Evolutionary conservation across 176 grass and related monocot genomes (phyloP).

Genomic region (Lolium perenne): DNA sequence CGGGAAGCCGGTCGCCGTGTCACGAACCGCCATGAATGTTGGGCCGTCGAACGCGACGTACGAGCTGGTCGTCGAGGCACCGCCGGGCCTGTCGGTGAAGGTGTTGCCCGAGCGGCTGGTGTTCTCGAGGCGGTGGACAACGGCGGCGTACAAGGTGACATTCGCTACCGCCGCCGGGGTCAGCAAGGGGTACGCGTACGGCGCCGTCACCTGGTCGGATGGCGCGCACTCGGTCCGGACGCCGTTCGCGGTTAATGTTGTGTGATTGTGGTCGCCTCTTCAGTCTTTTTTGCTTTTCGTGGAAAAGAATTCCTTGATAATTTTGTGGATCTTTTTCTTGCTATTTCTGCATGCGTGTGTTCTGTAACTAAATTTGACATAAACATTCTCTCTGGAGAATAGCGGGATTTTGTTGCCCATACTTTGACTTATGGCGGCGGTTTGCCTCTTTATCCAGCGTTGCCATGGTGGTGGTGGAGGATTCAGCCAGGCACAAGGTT

Average conservation of each 20-base stretch:
- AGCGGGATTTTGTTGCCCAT: no score
- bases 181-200: conserved; percentile 65
- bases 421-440: no score
- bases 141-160: conserved; percentile 74
- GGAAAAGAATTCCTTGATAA: no score
- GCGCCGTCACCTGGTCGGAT: conserved; percentile 83
- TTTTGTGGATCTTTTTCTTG: no score
- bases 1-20: conserved; percentile 49
- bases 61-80: conserved; percentile 51
- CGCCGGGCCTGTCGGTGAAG: conserved; percentile 53
- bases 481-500: no score
- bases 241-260: conserved; percentile 76
- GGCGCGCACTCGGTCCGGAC: conserved; percentile 81
- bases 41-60: conserved; percentile 81
- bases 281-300: background rate
- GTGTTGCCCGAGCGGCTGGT: conserved; percentile 70
- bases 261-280: conserved; percentile 41
- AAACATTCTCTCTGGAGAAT: no score
- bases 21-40: conserved; percentile 77
- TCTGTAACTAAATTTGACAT: background rate
- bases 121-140: conserved; percentile 69
- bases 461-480: no score
- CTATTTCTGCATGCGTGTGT: background rate
- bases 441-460: no score
- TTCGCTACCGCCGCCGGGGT: conserved; percentile 45